Evolutionary conservation across 768 basidiomycete species (phyloP), one percentile per base, ranked within the genome.

Genomic region (Melanogaster broomeanus): DNA sequence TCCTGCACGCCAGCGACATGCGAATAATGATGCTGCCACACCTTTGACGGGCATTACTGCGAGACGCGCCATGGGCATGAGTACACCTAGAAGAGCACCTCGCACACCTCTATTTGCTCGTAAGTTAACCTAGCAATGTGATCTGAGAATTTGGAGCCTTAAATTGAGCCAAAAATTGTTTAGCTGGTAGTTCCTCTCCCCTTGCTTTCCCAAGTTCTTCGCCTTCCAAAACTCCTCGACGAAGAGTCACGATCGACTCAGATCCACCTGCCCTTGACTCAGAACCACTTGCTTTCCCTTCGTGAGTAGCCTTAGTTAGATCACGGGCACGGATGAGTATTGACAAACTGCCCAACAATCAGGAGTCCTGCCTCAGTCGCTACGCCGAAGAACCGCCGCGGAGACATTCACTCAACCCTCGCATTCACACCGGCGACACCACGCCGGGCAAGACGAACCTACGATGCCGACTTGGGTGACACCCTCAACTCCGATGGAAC

Each of bases 401-500:
- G 94, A 4, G 94, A 97, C 61, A 95, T 97, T 34, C 93, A 95
- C 65, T 93, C 93, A 6, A 87, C 90, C 12, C 68, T 86, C 42
- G 72, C 80, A 51, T 54, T 88, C 63, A 78, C 84, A 43, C 77
- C 85, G 3, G 70, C 74, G 13, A 63, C 75, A 38, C 48, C 73
- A 51, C 73, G 76, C 59, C 71, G 77, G 43, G 53, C 74, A 42
- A 72, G 72, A 46, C 71, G 73, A 40, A 52, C 59, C 16, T 59
- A 56, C 43, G 58, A 59, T 56, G 45, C 57, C 59, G 65, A 59
- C 54, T 64, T 54, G 59, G 73, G 68, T 48, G 74, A 75, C 50
- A 74, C 83, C 63, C 73, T 77, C 56, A 73, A 76, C 62, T 83
- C 85, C 21, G 87, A 89, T 55, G 80, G 72, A n/a, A 75, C 78